Percentiles rank a stretch among this genome's conserved stretches.
Evolutionary conservation across 768 basidiomycete genomes (phyloP).

Genomic region (Boletus tomentosulus): DNA sequence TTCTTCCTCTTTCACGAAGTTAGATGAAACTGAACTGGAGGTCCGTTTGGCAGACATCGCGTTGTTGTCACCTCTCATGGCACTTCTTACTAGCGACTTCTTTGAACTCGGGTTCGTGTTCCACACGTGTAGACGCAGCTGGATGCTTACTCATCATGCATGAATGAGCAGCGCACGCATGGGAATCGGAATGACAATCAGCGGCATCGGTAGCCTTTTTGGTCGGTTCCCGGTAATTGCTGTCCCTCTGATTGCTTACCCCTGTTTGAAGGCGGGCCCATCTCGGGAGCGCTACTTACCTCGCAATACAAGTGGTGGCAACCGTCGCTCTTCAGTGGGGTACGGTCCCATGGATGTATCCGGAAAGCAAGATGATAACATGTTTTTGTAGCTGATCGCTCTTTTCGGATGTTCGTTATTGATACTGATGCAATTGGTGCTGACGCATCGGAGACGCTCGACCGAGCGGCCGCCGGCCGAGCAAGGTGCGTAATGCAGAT

Average conservation of each 20-base stretch:
- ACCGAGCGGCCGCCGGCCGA: not conserved
- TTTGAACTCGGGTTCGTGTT: too few species aligned
- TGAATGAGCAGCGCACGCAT: conserved; percentile 11
- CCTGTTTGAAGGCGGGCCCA: conserved; percentile 41
- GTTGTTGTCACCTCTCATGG: conserved; percentile 36
- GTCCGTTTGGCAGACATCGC: conserved; percentile 29
- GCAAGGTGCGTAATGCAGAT: not conserved
- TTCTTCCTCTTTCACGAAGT: not conserved
- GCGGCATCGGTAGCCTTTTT: conserved; percentile 18
- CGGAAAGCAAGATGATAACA: not conserved
- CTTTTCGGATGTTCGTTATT: conserved; percentile 3
- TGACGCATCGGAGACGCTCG: not conserved
- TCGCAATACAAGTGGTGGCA: conserved; percentile 52
- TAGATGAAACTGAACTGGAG: not conserved
- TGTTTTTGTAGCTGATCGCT: not conserved
- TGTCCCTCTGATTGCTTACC: not conserved
- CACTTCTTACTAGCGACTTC: too few species aligned
- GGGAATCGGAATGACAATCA: conserved; percentile 13
- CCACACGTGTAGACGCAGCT: too few species aligned
- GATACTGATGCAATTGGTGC: conserved; percentile 2
- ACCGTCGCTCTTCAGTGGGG: conserved; percentile 48
- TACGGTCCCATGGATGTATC: conserved; percentile 5
- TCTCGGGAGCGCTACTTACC: conserved; percentile 52
- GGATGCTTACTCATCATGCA: too few species aligned
- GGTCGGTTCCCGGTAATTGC: conserved; percentile 8